phyloP scores from a whole-genome alignment of 768 basidiomycete genomes.

The Lanmaoa pseudosensibilis region DNA sequence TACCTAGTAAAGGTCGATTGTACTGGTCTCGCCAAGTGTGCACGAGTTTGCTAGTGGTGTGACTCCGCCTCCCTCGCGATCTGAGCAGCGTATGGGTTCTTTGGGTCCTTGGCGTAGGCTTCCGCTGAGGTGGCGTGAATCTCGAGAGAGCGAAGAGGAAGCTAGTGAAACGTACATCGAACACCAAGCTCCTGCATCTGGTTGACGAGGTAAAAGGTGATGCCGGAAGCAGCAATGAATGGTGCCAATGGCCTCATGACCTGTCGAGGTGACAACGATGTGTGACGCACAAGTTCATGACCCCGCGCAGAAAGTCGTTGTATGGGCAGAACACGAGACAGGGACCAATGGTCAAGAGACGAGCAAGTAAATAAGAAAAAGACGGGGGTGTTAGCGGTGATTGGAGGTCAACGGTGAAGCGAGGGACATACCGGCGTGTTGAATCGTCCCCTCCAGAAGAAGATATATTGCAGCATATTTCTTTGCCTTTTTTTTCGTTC shows the following conservation, averaged over 20 bases:
- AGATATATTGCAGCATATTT: conserved; percentile 25
- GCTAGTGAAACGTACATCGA: conserved; percentile 54
- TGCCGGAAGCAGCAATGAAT: conserved; percentile 63
- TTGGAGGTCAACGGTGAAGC: neutral
- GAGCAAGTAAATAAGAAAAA: neutral
- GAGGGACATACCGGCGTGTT: conserved; percentile 27
- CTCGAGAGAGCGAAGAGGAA: neutral
- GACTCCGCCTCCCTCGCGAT: conserved; percentile 63
- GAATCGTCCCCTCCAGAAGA: conserved; percentile 30
- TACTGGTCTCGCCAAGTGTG: neutral
- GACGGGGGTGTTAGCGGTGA: neutral
- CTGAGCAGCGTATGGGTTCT: conserved; percentile 80
- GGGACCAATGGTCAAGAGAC: neutral
- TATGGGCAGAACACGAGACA: neutral
- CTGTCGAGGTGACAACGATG: conserved; percentile 37
- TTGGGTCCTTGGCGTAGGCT: conserved; percentile 69
- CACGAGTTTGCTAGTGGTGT: conserved; percentile 34
- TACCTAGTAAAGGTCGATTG: neutral
- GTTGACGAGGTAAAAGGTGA: conserved; percentile 67
- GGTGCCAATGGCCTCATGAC: conserved; percentile 76
- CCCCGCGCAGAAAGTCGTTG: neutral
- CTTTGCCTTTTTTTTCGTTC: neutral
- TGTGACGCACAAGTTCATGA: neutral
- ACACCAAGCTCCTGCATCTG: conserved; percentile 69
- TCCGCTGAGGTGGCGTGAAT: conserved; percentile 45